Evolutionary conservation across 352 stramenopile species (phyloP).

Genomic region (Pseudoperonospora humuli): DNA sequence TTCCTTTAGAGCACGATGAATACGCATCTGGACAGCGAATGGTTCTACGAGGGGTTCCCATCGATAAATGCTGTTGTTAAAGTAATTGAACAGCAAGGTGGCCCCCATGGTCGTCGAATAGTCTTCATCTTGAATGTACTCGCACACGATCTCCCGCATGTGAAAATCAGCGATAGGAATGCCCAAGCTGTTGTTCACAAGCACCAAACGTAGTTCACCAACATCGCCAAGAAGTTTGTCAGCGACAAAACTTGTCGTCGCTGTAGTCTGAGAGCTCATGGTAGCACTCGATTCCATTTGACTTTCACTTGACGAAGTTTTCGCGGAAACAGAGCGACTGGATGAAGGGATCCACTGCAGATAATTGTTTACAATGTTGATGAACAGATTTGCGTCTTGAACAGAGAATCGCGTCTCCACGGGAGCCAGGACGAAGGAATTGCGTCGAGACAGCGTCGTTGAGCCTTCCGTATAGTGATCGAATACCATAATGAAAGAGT

Average conservation of each 20-base stretch:
- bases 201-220: constrained; percentile 70
- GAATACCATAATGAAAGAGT: constrained; percentile 75
- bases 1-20: constrained; percentile 59
- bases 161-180: constrained; percentile 85
- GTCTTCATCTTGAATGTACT: constrained; percentile 82
- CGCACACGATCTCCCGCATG: constrained; percentile 80
- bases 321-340: constrained; percentile 9
- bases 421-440: constrained; percentile 73
- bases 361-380: constrained; percentile 84
- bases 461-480: constrained; percentile 75
- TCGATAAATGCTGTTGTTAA: constrained; percentile 89
- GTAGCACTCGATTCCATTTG: constrained; percentile 3
- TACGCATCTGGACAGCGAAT: constrained; percentile 70
- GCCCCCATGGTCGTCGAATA: constrained; percentile 72
- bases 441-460: constrained; percentile 37
- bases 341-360: constrained; percentile 37
- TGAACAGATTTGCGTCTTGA: constrained; percentile 75
- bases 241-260: constrained; percentile 30
- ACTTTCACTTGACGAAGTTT: background rate
- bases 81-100: constrained; percentile 82
- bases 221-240: constrained; percentile 84
- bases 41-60: constrained; percentile 84
- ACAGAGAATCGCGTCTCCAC: constrained; percentile 83
- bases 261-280: background rate
- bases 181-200: constrained; percentile 85